Conservation (phyloP, 768 basidiomycete genomes). For the Mycena maculata region DNA sequence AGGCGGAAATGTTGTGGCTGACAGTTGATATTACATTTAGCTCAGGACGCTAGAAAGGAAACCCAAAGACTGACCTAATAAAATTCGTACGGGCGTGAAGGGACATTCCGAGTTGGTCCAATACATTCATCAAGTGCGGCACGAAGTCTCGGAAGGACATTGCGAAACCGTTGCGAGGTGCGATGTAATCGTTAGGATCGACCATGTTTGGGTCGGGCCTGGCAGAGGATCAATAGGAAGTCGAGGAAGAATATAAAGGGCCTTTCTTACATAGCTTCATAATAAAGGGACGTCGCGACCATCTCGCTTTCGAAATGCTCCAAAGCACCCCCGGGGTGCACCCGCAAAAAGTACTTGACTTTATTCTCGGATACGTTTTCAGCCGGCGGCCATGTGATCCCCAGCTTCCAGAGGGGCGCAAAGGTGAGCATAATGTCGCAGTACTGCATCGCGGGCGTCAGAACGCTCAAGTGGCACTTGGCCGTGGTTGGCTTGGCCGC, state of each 20-base stretch:
- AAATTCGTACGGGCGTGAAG: constrained; percentile 85
- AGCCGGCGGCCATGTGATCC: constrained; percentile 82
- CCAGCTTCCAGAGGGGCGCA: constrained; percentile 79
- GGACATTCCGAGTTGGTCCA: constrained; percentile 88
- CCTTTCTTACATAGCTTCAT: constrained; percentile 83
- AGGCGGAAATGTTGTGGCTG: constrained; percentile 82
- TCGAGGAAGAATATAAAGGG: no score
- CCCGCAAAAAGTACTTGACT: constrained; percentile 85
- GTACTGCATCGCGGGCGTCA: constrained; percentile 80
- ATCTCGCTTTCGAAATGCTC: constrained; percentile 89
- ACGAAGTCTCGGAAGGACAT: constrained; percentile 87
- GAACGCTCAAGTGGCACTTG: constrained; percentile 79
- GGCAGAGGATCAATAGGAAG: constrained; percentile 9
- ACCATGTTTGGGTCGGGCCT: constrained; percentile 84
- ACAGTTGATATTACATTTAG: constrained; percentile 49
- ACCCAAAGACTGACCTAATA: constrained; percentile 67
- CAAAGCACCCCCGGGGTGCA: constrained; percentile 86
- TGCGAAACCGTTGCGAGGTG: constrained; percentile 85
- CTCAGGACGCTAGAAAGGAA: constrained; percentile 13
- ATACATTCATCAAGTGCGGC: constrained; percentile 82
- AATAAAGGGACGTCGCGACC: constrained; percentile 84
- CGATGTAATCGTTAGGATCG: constrained; percentile 82
- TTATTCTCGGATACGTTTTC: constrained; percentile 76
- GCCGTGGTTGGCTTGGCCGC: constrained; percentile 81
- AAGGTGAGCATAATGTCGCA: constrained; percentile 82